A percentile compares a stretch with the other conserved stretches of the same genome.
Evolutionary conservation across 345 rosid species (phyloP).

Genomic region (Hibiscus mutabilis): DNA sequence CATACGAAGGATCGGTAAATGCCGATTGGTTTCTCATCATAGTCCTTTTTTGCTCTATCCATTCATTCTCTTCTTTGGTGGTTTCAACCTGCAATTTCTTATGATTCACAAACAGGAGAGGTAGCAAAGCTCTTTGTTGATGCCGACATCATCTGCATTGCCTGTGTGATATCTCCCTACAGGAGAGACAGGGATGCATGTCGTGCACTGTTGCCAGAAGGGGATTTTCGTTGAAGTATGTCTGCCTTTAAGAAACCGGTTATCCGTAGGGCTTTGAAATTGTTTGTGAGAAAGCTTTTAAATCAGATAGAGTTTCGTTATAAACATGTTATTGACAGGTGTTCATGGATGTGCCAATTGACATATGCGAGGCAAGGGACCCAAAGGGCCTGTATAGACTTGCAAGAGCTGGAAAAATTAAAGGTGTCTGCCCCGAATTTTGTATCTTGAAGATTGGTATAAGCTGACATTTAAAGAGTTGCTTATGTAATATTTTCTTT

Average conservation of each 20-base stretch:
- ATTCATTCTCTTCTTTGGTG: conserved; percentile 5
- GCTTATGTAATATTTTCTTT: conserved; percentile 1
- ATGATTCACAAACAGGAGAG: conserved; percentile 47
- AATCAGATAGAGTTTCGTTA: background rate
- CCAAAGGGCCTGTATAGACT: conserved; percentile 90
- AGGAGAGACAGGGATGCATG: conserved; percentile 63
- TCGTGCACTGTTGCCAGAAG: conserved; percentile 64
- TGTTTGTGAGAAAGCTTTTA: background rate
- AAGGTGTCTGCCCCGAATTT: conserved; percentile 35
- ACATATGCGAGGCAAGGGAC: conserved; percentile 75
- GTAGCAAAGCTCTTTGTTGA: conserved; percentile 85
- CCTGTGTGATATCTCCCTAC: conserved; percentile 80
- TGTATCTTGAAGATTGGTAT: conserved; percentile 5
- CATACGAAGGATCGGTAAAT: conserved; percentile 68
- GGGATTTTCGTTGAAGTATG: conserved; percentile 79
- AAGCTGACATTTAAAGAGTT: conserved; percentile 2
- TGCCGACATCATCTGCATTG: conserved; percentile 79
- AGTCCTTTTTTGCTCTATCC: background rate
- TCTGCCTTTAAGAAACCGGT: conserved; percentile 7
- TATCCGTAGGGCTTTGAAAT: background rate
- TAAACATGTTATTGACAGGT: conserved; percentile 32
- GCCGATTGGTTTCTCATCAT: background rate
- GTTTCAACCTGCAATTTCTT: background rate
- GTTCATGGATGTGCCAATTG: conserved; percentile 69
- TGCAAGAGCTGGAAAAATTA: conserved; percentile 82